Conservation (phyloP, 2,329 filamentous ascomycete genomes). For the Parasarocladium wereldwijsianum region DNA sequence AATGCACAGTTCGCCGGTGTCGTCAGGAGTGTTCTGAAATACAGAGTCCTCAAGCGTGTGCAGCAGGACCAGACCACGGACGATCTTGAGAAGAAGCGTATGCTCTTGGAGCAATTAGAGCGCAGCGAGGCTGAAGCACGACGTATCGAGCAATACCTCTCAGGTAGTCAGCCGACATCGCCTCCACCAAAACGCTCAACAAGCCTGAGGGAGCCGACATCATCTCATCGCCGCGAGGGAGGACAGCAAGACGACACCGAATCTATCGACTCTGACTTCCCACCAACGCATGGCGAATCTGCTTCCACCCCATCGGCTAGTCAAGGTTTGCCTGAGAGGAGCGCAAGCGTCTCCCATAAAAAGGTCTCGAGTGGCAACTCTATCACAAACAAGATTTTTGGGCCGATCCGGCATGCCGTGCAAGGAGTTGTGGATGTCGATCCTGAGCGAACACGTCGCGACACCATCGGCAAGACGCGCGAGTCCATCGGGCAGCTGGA, state of each 20-base stretch:
- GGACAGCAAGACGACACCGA: slow-evolving; percentile 60
- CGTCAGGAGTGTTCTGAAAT: slow-evolving; percentile 75
- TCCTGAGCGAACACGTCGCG: slow-evolving; percentile 78
- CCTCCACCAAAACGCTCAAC: slow-evolving; percentile 53
- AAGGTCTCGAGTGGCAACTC: slow-evolving; percentile 79
- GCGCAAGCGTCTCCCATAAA: slow-evolving; percentile 42
- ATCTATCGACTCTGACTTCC: slow-evolving; percentile 92
- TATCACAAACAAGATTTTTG: slow-evolving; percentile 87
- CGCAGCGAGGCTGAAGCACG: slow-evolving; percentile 84
- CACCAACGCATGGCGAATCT: slow-evolving; percentile 67
- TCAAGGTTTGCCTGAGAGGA: slow-evolving; percentile 51
- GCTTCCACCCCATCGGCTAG: slow-evolving; percentile 53
- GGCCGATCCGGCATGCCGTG: slow-evolving; percentile 85
- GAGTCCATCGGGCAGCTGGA: slow-evolving; percentile 79
- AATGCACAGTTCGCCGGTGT: slow-evolving; percentile 95
- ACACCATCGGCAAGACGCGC: slow-evolving; percentile 89
- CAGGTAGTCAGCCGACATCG: slow-evolving; percentile 43
- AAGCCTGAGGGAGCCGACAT: slow-evolving; percentile 34
- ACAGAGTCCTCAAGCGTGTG: slow-evolving; percentile 82
- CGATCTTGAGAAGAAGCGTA: slow-evolving; percentile 75
- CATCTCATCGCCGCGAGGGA: slow-evolving; percentile 37
- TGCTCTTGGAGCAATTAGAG: slow-evolving; percentile 76
- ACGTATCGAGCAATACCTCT: slow-evolving; percentile 86
- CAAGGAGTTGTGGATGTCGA: slow-evolving; percentile 95
- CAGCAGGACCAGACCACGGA: slow-evolving; percentile 97